Conservation (phyloP, 345 rosid genomes). For the Mallotus nudiflorus region DNA sequence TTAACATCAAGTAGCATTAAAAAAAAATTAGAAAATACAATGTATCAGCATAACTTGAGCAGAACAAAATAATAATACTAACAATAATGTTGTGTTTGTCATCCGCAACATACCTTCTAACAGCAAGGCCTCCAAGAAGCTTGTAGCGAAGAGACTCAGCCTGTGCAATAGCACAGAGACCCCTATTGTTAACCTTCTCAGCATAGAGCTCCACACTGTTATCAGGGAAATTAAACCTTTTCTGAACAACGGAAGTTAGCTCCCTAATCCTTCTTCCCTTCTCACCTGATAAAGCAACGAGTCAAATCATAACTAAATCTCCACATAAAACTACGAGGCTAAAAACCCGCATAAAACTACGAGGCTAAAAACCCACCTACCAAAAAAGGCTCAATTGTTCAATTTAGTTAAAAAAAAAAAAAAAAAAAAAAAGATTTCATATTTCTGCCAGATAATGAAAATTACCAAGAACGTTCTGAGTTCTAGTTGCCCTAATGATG, state of each 20-base stretch:
- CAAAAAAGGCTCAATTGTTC: neutral
- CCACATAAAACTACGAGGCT: no score
- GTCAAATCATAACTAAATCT: neutral
- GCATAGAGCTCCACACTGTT: conserved; percentile 38
- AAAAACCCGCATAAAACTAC: neutral
- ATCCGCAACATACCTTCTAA: conserved; percentile 22
- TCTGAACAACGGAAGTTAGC: conserved; percentile 36
- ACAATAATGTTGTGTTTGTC: no score
- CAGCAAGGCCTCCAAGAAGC: conserved; percentile 44
- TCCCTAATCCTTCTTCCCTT: conserved; percentile 34
- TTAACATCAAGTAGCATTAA: neutral
- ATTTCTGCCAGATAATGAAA: no score
- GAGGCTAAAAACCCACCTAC: neutral
- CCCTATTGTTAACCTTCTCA: conserved; percentile 38
- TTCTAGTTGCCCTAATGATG: conserved; percentile 38
- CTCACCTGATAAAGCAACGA: conserved; percentile 22
- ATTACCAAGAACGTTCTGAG: conserved; percentile 37
- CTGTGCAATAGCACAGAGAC: conserved; percentile 40
- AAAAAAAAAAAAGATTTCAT: neutral
- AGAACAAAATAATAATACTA: neutral
- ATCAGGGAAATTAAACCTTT: conserved; percentile 36
- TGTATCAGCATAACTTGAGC: neutral
- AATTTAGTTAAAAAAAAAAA: neutral
- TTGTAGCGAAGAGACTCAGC: conserved; percentile 41
- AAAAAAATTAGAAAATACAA: neutral